A percentile compares a stretch with the other conserved stretches of the same genome.
These are phyloP conservation scores for Stachybotrys elegans DNA, from an alignment of 2,329 filamentous ascomycete species.

Conservation along the genomic window DNA sequence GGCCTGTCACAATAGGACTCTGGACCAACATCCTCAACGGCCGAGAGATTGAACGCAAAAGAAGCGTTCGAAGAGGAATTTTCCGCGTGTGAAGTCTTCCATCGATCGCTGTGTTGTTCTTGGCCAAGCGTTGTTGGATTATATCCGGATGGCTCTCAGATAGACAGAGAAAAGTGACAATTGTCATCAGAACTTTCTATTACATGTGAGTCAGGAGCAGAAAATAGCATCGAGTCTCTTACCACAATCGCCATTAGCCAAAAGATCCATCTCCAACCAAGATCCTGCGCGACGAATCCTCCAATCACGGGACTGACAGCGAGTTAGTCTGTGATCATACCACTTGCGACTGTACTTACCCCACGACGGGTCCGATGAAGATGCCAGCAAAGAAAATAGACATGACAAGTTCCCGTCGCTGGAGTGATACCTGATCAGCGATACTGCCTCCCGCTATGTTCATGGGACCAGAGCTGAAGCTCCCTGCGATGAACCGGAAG, in stretches of 20 bases:
- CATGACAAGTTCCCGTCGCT: slow-evolving; percentile 55
- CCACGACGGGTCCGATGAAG: slow-evolving; percentile 32
- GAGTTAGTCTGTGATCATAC: not conserved
- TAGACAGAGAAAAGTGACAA: slow-evolving; percentile 2
- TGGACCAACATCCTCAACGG: slow-evolving; percentile 42
- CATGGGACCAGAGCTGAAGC: slow-evolving; percentile 56
- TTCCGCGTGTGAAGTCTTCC: not conserved
- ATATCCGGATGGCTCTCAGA: slow-evolving; percentile 5
- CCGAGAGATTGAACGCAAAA: slow-evolving; percentile 31
- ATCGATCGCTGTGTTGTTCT: not conserved
- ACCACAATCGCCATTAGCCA: slow-evolving; percentile 39
- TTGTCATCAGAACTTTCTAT: slow-evolving; percentile 34
- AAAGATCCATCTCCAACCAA: slow-evolving; percentile 47
- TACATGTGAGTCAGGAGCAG: slow-evolving; percentile 37
- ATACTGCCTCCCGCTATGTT: slow-evolving; percentile 64
- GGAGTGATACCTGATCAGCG: slow-evolving; percentile 55
- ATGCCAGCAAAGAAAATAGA: slow-evolving; percentile 38
- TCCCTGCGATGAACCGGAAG: slow-evolving; percentile 57
- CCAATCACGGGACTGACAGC: slow-evolving; percentile 42
- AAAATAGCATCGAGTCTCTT: slow-evolving; percentile 28
- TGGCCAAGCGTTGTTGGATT: not conserved
- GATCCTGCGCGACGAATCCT: slow-evolving; percentile 33
- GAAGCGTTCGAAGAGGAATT: not conserved
- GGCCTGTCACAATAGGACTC: slow-evolving; percentile 37
- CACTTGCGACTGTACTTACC: not conserved